These are phyloP conservation scores for Podospora appendiculata DNA, from an alignment of 495 filamentous ascomycete species.

Conservation along the genomic window DNA sequence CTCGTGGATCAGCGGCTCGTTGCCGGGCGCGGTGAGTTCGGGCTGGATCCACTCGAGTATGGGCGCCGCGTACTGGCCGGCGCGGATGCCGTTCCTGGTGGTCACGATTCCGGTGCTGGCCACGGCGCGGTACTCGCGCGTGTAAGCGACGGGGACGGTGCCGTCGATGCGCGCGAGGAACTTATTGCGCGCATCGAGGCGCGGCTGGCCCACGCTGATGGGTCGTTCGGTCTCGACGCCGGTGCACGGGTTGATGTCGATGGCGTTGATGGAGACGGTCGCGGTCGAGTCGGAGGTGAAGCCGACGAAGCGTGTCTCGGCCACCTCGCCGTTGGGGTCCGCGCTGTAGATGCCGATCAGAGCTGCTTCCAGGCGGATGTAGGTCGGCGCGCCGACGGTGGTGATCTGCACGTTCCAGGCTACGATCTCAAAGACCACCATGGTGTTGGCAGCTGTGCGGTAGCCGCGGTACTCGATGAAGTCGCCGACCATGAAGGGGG, in stretches of 20 bases:
- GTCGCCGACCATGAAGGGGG: constrained; percentile 28
- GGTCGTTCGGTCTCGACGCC: constrained; percentile 23
- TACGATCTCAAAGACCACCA: constrained; percentile 22
- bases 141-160: constrained; percentile 20
- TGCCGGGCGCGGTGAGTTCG: constrained; percentile 7
- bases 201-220: constrained; percentile 5
- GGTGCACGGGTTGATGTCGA: constrained; percentile 35
- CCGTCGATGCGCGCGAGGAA: constrained; percentile 19
- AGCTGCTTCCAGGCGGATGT: constrained; percentile 26
- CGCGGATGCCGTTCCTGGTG: constrained; percentile 29
- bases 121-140: constrained; percentile 26
- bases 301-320: constrained; percentile 19
- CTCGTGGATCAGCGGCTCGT: constrained; percentile 10
- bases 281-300: constrained; percentile 7
- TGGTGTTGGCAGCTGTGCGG: constrained; percentile 8
- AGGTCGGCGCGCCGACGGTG: constrained; percentile 19
- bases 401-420: constrained; percentile 29
- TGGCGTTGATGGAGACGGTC: constrained; percentile 25
- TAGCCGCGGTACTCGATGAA: constrained; percentile 30
- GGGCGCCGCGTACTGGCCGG: constrained; percentile 31
- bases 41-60: constrained; percentile 31
- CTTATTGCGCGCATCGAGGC: constrained; percentile 24
- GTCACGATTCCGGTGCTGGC: constrained; percentile 14
- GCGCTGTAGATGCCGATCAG: constrained; percentile 25
- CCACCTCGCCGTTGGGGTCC: constrained; percentile 22